Base-by-base conservation (phyloP, 208 protist genomes). In the Crithidia bombi region DNA sequence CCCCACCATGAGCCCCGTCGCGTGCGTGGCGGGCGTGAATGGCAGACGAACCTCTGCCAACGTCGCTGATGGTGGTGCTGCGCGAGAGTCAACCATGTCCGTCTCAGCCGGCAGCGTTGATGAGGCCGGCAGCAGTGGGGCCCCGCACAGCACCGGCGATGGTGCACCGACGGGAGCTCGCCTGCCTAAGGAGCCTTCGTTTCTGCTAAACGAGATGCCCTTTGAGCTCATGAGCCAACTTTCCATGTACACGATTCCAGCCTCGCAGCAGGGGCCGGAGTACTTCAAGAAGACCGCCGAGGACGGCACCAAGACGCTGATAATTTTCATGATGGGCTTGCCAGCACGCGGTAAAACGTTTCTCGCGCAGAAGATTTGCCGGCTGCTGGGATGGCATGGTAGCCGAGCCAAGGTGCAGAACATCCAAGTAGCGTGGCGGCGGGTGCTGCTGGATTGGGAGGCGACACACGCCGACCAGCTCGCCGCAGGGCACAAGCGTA, bases 321-420 rank as follows among this genome's bases (percentile, higher is more conserved):
- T 91, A 61, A 90, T 96, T 52, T 78, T 95, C 62, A 96, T 95
- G 92, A 87, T 97, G 39, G 92, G 92, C 32, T 82, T 97, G 15
- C 92, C 92, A 26, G 92, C 90, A n/a, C 81, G 92, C 1, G 92
- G 92, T 12, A 97, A 97, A 56, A 97, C 92, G 3, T 97, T 95
- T 70, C 59, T 97, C 7, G 92, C 92, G 17, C 89, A 97, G 54
- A 97, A 95, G 65, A 89, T 97, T 17, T 93, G 90, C 63, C 79
- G 92, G 9, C 81, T 94, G 57, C 77, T 95, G 23, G 83, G 84
- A 23, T 97, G 92, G 92, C 87, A 94, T 49, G 90, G 90, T 19
- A 79, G 38, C 7, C 62, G 80, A 7, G 80, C 88, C 11, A 90
- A 87, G 64, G 84, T 93, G 43, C 74, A 89, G 46, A 96, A 94